These are phyloP conservation scores for Rhamnella rubrinervis DNA, from an alignment of 331 rosid species.

Conservation along the genomic window DNA sequence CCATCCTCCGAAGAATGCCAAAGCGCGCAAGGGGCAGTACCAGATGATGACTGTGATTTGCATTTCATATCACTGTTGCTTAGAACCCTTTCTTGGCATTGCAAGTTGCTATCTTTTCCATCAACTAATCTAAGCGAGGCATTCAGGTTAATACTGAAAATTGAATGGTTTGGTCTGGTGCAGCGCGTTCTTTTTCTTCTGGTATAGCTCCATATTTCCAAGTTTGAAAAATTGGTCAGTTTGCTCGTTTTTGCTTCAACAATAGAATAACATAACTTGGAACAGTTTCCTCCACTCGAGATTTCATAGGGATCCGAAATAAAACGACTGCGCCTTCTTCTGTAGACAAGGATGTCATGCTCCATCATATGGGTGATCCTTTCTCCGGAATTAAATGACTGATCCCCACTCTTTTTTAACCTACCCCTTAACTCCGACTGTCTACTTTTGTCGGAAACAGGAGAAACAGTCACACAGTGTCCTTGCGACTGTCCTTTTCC, in stretches of 20 bases:
- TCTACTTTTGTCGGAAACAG: slow-evolving; percentile 23
- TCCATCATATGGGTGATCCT: slow-evolving; percentile 20
- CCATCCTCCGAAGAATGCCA: slow-evolving; percentile 17
- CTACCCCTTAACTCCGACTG: slow-evolving; percentile 12
- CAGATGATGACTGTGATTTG: slow-evolving; percentile 27
- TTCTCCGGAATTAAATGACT: slow-evolving; percentile 27
- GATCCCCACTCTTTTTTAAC: slow-evolving; percentile 28
- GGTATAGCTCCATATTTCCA: slow-evolving; percentile 44
- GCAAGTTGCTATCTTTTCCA: slow-evolving; percentile 36
- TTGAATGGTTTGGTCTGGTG: slow-evolving; percentile 25
- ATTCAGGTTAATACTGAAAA: slow-evolving; percentile 19
- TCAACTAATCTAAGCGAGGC: slow-evolving; percentile 24
- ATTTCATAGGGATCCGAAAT: slow-evolving; percentile 29
- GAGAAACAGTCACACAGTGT: slow-evolving; percentile 11
- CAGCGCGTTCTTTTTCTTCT: slow-evolving; percentile 62
- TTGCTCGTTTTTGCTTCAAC: slow-evolving; percentile 28
- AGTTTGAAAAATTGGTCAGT: slow-evolving; percentile 28
- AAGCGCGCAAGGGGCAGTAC: not conserved
- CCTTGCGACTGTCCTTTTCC: slow-evolving; percentile 29
- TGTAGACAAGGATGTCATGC: slow-evolving; percentile 25
- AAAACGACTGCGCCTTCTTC: slow-evolving; percentile 40
- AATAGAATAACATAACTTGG: slow-evolving; percentile 19
- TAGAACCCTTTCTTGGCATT: slow-evolving; percentile 14
- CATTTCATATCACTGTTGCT: slow-evolving; percentile 21
- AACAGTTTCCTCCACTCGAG: slow-evolving; percentile 25